Evolutionary conservation across 148 eudicot genomes (phyloP), one percentile per base, ranked within the genome.

Genomic region (Cornus kousa): DNA sequence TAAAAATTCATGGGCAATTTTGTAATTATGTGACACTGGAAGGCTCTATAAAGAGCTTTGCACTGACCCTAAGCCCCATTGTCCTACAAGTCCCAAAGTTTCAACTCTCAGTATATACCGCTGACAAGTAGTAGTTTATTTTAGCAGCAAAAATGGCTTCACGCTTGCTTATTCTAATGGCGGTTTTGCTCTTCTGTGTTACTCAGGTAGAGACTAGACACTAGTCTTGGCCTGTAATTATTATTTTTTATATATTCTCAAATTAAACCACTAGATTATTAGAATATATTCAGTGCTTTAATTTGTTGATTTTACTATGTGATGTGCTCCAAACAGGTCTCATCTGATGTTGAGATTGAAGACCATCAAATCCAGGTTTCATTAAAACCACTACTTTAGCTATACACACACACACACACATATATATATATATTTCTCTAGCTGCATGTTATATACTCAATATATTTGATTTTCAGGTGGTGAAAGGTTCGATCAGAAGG

Each of bases 401-500:
- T 35, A 35, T 53, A 16, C 10, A 28, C 3, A 3, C 31, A 13
- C 3, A 2, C 9, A 10, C 32, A 8, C 22, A 9, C 1, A 4
- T 35, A 28, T 35, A 35, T 35, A 35, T 35, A 35, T 35, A 35
- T 35, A 43, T 6, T 43, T 43, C 8, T 43, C 48, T 43, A 39
- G 43, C 43, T 39, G 7, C 43, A 39, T 39, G 43, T 39, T 39
- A 28, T 39, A 7, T 39, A 39, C 7, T 4, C 43, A 7, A 4
- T 39, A 0, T 39, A 39, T 39, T 20, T 28, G 1, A 28, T 28
- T 74, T 67, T 48, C 50, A 85, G 87, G 80, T 76, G 72, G 81
- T 76, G 70, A 85, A 46, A 77, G 87, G 85, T 13, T 71, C 71
- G n/a, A 85, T 82, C 80, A 79, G 87, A 66, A 82, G 81, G 76